A percentile compares a stretch with the other conserved stretches of the same genome.
Evolutionary conservation across 1,139 yeast genomes (phyloP).

Genomic region (Pneumocystis murina): DNA sequence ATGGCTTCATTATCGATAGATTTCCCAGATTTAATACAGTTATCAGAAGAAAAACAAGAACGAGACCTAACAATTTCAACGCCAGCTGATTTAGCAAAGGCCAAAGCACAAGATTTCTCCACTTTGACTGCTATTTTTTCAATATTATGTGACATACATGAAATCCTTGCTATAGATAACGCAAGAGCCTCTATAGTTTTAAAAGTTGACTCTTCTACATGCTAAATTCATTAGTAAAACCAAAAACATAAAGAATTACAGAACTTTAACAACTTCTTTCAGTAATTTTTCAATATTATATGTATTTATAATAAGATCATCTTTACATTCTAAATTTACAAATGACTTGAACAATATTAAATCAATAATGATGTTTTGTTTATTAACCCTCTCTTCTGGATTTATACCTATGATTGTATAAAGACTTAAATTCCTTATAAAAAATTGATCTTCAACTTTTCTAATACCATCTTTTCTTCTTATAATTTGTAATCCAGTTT

Average conservation of each 20-base stretch:
- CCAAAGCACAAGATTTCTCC: constrained; percentile 76
- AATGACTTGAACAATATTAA: constrained; percentile 27
- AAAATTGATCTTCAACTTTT: constrained; percentile 29
- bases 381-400: constrained; percentile 68
- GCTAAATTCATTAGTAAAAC: constrained; percentile 28
- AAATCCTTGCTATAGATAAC: constrained; percentile 51
- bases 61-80: constrained; percentile 47
- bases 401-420: constrained; percentile 80
- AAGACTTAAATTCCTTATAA: constrained; percentile 40
- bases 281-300: constrained; percentile 23
- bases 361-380: constrained; percentile 59
- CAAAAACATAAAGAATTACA: background rate
- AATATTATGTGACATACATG: constrained; percentile 30
- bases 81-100: constrained; percentile 80
- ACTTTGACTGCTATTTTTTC: constrained; percentile 43
- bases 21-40: constrained; percentile 3
- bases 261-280: constrained; percentile 17
- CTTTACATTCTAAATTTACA: background rate
- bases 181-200: constrained; percentile 90
- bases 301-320: constrained; percentile 13
- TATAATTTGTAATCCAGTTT: constrained; percentile 31
- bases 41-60: constrained; percentile 22
- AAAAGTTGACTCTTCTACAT: constrained; percentile 61
- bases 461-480: constrained; percentile 15
- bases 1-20: constrained; percentile 35